Evolutionary conservation across 1,284 basidiomycete species (phyloP).

Genomic region (Ustilago lituana): DNA sequence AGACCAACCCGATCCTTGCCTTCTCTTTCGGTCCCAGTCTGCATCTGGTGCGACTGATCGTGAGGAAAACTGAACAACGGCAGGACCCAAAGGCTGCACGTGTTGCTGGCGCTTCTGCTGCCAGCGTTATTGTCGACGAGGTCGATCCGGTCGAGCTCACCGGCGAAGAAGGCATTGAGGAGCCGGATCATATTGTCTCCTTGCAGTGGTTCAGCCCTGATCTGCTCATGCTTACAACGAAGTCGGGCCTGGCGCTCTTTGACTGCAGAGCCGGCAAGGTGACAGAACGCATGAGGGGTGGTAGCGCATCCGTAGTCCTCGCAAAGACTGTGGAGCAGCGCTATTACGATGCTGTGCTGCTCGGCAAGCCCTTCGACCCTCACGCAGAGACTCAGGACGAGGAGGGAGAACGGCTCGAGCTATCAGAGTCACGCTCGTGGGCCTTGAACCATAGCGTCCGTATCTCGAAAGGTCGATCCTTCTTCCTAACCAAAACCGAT

Average conservation of each 20-base stretch:
- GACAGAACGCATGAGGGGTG: slow-evolving; percentile 48
- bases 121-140: slow-evolving; percentile 25
- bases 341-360: slow-evolving; percentile 35
- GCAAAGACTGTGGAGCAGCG: slow-evolving; percentile 35
- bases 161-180: slow-evolving; percentile 31
- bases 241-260: slow-evolving; percentile 43
- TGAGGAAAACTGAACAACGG: slow-evolving; percentile 27
- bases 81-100: slow-evolving; percentile 8
- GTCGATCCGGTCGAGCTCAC: slow-evolving; percentile 42
- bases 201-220: slow-evolving; percentile 70
- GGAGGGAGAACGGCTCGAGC: neutral
- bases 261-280: slow-evolving; percentile 50
- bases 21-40: slow-evolving; percentile 53
- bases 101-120: neutral
- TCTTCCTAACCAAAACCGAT: slow-evolving; percentile 75
- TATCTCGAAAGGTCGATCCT: slow-evolving; percentile 88
- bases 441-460: slow-evolving; percentile 73
- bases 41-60: slow-evolving; percentile 48
- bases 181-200: slow-evolving; percentile 67
- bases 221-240: slow-evolving; percentile 48
- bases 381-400: slow-evolving; percentile 13
- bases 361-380: slow-evolving; percentile 27
- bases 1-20: slow-evolving; percentile 57
- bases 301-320: slow-evolving; percentile 68
- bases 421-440: slow-evolving; percentile 19